A percentile compares a stretch with the other conserved stretches of the same genome.
Evolutionary conservation across 83 land plant species (phyloP).

Genomic region (Picea abies): DNA sequence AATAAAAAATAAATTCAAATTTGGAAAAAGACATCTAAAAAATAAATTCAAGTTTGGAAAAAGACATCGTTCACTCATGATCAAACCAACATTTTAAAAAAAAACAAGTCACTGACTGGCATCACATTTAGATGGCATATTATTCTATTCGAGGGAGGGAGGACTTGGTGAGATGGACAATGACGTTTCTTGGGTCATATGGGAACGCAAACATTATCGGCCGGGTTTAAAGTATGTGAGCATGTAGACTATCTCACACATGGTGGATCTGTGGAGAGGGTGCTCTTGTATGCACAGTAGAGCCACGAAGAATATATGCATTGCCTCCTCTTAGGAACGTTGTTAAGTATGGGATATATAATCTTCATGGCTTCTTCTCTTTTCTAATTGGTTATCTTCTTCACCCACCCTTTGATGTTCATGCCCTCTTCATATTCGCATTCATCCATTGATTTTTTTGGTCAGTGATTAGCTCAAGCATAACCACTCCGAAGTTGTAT

Average conservation of each 20-base stretch:
- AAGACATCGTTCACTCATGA: too few species aligned
- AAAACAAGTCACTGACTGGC: too few species aligned
- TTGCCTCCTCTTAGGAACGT: slow-evolving; percentile 31
- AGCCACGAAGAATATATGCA: slow-evolving; percentile 51
- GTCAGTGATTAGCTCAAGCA: slow-evolving; percentile 44
- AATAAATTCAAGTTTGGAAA: too few species aligned
- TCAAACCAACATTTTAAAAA: too few species aligned
- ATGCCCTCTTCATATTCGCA: slow-evolving; percentile 37
- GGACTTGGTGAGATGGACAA: too few species aligned
- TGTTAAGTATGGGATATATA: slow-evolving; percentile 53
- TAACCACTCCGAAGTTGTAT: slow-evolving; percentile 57
- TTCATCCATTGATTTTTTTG: slow-evolving; percentile 37
- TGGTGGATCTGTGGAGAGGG: slow-evolving; percentile 55
- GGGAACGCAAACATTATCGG: too few species aligned
- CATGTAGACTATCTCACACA: slow-evolving; percentile 79
- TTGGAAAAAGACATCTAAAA: too few species aligned
- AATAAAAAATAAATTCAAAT: too few species aligned
- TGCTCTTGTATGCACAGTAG: slow-evolving; percentile 65
- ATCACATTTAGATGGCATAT: too few species aligned
- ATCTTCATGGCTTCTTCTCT: slow-evolving; percentile 29
- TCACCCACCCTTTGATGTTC: slow-evolving; percentile 22
- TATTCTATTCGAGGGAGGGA: too few species aligned
- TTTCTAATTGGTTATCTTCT: slow-evolving; percentile 20
- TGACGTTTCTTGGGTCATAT: too few species aligned
- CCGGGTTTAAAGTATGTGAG: slow-evolving; percentile 31